Evolutionary conservation across 1,139 yeast genomes (phyloP), one percentile per base, ranked within the genome.

Genomic region (Yarrowia galli): DNA sequence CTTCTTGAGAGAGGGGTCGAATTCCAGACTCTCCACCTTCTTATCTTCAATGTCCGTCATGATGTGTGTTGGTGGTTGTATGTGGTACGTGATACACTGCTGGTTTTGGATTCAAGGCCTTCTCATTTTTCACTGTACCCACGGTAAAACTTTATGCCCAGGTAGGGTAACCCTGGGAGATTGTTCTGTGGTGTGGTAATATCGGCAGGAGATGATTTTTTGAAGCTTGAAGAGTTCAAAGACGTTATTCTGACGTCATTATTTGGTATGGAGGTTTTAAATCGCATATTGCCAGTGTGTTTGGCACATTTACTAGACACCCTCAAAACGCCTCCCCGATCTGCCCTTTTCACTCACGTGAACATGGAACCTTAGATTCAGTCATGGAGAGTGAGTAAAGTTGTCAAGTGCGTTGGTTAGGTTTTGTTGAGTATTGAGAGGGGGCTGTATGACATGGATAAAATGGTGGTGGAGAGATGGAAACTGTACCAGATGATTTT

Each of bases 1-100:
- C 85, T 91, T 91, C 84, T 91, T 91, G 77, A 76, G 63, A 66
- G 77, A 72, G 40, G 78, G 74, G 69, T 77, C 79, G 65, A 77
- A 76, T 8, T 61, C 66, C 54, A 61, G 43, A 18, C 56, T 35
- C 45, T 58, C 64, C 51, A 58, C 64, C 64, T 58, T 58, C 16
- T 58, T 58, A 43, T 58, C 64, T 58, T 58, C 64, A 32, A 58
- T 42, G 16, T 61, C 66, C 23, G 56, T 46, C 54, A 46, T 61
- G 65, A 15, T 61, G 65, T 35, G 20, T 35, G 65, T 46, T 10
- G 15, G n/a, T n/a, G 9, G 48, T 45, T 16, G 20, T 23, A 16
- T 38, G 28, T 53, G 32, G 3, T 22, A 40, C n/a, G n/a, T n/a
- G n/a, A n/a, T n/a, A n/a, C n/a, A n/a, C n/a, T n/a, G n/a, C 45